Conservation (phyloP, 768 basidiomycete species). For the Suillus plorans region DNA sequence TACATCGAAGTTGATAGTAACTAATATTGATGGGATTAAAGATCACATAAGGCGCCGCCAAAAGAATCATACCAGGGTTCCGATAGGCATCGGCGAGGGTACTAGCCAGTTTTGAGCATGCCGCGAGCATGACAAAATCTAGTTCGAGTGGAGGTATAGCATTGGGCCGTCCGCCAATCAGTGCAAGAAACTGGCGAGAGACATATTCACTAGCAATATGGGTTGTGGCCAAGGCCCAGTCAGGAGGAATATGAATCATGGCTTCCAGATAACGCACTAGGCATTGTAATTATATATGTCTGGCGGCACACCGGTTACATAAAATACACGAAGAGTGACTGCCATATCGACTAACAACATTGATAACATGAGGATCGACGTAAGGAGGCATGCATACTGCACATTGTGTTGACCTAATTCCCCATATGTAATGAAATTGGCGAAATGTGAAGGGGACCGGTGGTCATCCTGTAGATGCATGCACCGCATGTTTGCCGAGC, state of each 20-base stretch:
- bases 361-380: not conserved
- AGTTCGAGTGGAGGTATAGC: not conserved
- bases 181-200: not conserved
- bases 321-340: no score
- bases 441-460: no score
- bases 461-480: no score
- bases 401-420: no score
- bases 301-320: no score
- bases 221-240: not conserved
- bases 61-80: not conserved
- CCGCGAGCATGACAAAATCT: not conserved
- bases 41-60: no score
- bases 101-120: not conserved
- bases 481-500: no score
- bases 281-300: no score
- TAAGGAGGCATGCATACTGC: not conserved
- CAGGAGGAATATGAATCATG: not conserved
- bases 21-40: not conserved
- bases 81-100: not conserved
- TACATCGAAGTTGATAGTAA: not conserved
- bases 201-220: not conserved
- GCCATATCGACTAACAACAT: no score
- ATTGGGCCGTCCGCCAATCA: fast-evolving
- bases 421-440: no score
- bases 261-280: no score